Evolutionary conservation across 1,284 basidiomycete species (phyloP).

Genomic region (Puccinia hordei): DNA sequence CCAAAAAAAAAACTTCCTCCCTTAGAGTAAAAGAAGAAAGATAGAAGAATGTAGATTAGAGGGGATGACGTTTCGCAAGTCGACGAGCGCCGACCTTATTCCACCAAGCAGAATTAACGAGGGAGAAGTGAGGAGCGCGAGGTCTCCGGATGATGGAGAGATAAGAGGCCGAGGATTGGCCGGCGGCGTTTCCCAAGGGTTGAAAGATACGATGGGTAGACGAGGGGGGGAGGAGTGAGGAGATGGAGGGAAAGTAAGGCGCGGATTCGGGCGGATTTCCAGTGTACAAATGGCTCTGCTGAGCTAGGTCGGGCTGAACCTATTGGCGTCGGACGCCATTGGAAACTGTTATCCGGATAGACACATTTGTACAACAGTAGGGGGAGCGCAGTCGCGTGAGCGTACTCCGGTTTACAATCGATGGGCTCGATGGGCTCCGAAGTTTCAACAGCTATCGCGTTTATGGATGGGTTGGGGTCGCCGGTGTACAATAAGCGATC

Average conservation of each 20-base stretch:
- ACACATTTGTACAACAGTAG: conserved; percentile 89
- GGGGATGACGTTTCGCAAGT: conserved; percentile 23
- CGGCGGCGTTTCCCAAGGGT: conserved; percentile 1
- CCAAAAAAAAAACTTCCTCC: no score
- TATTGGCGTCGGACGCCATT: conserved; percentile 66
- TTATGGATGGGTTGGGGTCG: conserved; percentile 56
- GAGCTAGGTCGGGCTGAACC: background rate
- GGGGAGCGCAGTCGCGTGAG: conserved; percentile 88
- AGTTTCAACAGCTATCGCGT: no score
- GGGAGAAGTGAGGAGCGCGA: conserved; percentile 6
- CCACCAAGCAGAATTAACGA: conserved; percentile 25
- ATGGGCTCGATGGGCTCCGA: conserved; percentile 59
- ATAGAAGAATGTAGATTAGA: no score
- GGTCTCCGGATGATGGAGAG: background rate
- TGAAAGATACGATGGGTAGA: background rate
- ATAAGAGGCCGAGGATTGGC: conserved; percentile 1
- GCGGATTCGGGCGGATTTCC: conserved; percentile 2
- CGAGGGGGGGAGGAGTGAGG: background rate
- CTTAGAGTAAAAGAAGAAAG: no score
- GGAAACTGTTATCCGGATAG: conserved; percentile 69
- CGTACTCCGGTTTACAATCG: conserved; percentile 79
- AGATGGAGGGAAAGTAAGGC: conserved; percentile 8
- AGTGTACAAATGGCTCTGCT: background rate
- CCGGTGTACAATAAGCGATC: conserved; percentile 75
- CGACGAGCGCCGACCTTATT: conserved; percentile 14